A percentile compares a stretch with the other conserved stretches of the same genome.
Evolutionary conservation across 2,329 filamentous ascomycete species (phyloP).

Genomic region (Cladosporium sp.): DNA sequence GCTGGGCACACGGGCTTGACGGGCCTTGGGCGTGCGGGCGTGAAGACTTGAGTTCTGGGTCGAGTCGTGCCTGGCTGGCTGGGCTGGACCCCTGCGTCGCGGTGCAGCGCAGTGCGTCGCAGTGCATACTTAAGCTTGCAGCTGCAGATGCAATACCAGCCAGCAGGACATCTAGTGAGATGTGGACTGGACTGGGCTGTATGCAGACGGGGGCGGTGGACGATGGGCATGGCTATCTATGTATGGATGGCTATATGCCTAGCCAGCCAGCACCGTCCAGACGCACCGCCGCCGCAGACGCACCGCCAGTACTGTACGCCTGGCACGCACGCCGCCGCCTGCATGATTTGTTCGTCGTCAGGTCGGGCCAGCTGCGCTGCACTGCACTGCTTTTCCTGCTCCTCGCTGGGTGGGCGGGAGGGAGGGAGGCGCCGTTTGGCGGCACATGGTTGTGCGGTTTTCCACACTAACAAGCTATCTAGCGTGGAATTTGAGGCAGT

Average conservation of each 20-base stretch:
- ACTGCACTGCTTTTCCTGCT: background rate
- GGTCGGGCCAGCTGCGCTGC: background rate
- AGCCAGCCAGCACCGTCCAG: background rate
- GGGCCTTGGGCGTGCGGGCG: conserved; percentile 5
- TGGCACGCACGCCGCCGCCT: too few relatives aligned
- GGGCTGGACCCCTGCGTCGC: conserved; percentile 13
- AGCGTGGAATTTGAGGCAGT: conserved; percentile 17
- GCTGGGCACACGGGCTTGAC: conserved; percentile 16
- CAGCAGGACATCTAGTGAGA: background rate
- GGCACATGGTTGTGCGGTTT: conserved; percentile 17
- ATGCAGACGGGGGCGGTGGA: background rate
- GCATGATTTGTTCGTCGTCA: background rate
- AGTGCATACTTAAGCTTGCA: conserved; percentile 1
- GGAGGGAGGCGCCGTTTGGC: conserved; percentile 6
- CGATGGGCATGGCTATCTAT: background rate
- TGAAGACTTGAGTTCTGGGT: conserved; percentile 18
- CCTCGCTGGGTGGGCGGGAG: conserved; percentile 3
- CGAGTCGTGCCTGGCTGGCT: conserved; percentile 16
- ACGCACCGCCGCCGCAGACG: background rate
- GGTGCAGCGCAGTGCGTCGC: background rate
- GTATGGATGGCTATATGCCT: background rate
- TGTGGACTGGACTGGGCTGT: background rate
- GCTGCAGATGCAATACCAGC: conserved; percentile 1
- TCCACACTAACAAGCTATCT: conserved; percentile 13
- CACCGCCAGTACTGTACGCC: background rate